phyloP scores from a whole-genome alignment of 1,139 yeast species.

The Arxiozyma heterogenica region DNA sequence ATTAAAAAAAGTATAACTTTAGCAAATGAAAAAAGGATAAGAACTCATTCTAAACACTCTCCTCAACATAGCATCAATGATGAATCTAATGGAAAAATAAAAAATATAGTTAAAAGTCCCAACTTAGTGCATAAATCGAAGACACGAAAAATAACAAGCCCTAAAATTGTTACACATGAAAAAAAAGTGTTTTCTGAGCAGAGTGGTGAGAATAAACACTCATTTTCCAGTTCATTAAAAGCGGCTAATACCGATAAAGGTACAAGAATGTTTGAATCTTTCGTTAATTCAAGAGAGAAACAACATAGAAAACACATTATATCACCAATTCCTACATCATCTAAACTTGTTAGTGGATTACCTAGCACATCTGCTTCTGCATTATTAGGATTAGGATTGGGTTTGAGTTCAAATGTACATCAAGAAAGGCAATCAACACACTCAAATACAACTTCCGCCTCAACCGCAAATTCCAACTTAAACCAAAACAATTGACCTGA shows the following conservation, averaged over 20 bases:
- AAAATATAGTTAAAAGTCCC: neutral
- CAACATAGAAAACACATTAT: conserved; percentile 15
- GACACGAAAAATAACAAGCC: conserved; percentile 1
- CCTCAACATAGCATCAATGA: neutral
- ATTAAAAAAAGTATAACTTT: conserved; percentile 17
- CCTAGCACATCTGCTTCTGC: conserved; percentile 20
- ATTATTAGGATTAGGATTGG: conserved; percentile 16
- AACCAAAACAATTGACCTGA: neutral
- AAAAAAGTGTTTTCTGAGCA: neutral
- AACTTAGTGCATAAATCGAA: neutral
- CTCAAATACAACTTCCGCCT: conserved; percentile 3
- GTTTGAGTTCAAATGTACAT: conserved; percentile 2
- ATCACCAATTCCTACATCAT: conserved; percentile 23
- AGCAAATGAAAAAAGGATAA: conserved; percentile 16
- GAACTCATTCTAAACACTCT: neutral
- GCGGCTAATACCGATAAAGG: conserved; percentile 6
- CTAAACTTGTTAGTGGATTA: conserved; percentile 31
- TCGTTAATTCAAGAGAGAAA: conserved; percentile 28
- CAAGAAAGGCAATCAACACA: neutral
- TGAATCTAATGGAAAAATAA: neutral
- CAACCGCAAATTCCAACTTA: conserved; percentile 4
- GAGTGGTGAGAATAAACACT: conserved; percentile 2
- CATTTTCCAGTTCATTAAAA: conserved; percentile 1
- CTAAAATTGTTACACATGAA: neutral
- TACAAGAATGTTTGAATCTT: conserved; percentile 28